Base-by-base conservation (phyloP, 2,329 filamentous ascomycete species). In the Phyllosticta citrichinensis region DNA sequence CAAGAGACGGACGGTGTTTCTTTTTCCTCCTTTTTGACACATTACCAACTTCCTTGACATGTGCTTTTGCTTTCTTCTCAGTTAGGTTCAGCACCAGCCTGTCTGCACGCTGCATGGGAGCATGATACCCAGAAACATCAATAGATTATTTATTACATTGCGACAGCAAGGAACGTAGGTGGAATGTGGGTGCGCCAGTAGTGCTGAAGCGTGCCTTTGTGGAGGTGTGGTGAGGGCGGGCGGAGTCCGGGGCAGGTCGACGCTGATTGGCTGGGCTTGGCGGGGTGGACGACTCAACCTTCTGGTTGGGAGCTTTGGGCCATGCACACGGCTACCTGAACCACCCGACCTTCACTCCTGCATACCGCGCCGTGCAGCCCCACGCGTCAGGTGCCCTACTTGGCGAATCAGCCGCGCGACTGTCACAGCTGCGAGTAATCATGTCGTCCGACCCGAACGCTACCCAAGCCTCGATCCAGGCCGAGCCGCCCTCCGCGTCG, bases 361-460 rank as follows among this genome's bases (percentile, higher is more conserved):
- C 59, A 61, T 57, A 57, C 24, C 60, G 50, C 59, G 50, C 58
- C 33, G 35, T 20, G 27, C 56, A 52, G 51, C 57, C 58, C 33
- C 54, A 47, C 58, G 30, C 59, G 59, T 62, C 60, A 62, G 60
- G 60, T 62, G 60, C 60, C 22, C 54, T 58, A 9, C 52, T 52
- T 35, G 35, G 55, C 60, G 54, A 62, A 62, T 62, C 55, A 62
- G 52, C 33, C 58, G 58, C 54, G 40, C 40, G 40, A 47, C 40
- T 47, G 40, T 47, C 3, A 47, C 40, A 47, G 40, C 19, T 52
- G 55, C 58, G 55, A 61, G 27, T 12, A 33, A 27, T 27, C 54
- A 55, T 27, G 22, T 27, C 27, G 54, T 55, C 54, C 22, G 54
- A 55, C n/a, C 27, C 54, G 54, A 55, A 20, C 11, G 20, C 52